These are phyloP conservation scores for Chlamydomonas schloesseri DNA, from an alignment of 139 green algal species.

Conservation along the genomic window DNA sequence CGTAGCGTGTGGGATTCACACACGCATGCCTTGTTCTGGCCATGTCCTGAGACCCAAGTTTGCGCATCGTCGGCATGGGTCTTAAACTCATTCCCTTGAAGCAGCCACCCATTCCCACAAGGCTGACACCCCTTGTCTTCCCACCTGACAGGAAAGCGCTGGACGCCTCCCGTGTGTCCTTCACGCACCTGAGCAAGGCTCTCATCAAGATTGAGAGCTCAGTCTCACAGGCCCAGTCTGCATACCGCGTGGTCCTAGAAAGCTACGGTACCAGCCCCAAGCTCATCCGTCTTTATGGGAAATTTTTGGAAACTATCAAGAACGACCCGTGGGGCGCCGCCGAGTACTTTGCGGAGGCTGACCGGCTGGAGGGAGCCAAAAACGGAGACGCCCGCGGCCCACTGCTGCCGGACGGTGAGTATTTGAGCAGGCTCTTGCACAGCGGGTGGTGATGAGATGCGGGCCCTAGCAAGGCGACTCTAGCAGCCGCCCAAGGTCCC, in stretches of 20 bases:
- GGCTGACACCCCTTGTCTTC: no score
- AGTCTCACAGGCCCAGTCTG: slow-evolving; percentile 13
- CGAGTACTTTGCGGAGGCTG: neutral
- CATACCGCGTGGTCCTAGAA: slow-evolving; percentile 39
- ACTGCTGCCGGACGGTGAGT: slow-evolving; percentile 2
- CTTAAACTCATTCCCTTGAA: neutral
- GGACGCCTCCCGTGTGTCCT: slow-evolving; percentile 1
- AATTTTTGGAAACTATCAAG: slow-evolving; percentile 48
- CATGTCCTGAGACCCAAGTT: no score
- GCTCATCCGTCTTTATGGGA: slow-evolving; percentile 41
- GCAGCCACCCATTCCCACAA: no score
- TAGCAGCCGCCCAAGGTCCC: no score
- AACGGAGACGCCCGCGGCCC: neutral
- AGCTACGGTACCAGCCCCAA: slow-evolving; percentile 35
- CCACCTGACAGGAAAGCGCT: slow-evolving; percentile 9
- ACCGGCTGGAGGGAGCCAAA: neutral
- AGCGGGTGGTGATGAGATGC: no score
- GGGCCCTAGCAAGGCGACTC: no score
- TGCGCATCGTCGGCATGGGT: no score
- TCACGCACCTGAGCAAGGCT: slow-evolving; percentile 24
- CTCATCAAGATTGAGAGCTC: slow-evolving; percentile 29
- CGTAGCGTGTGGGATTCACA: neutral
- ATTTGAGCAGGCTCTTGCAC: no score
- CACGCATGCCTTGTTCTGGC: neutral
- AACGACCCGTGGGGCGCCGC: slow-evolving; percentile 47